Percentiles rank a stretch among this genome's conserved stretches.
phyloP scores from a whole-genome alignment of 768 basidiomycete genomes.

The Podaxis sp. region DNA sequence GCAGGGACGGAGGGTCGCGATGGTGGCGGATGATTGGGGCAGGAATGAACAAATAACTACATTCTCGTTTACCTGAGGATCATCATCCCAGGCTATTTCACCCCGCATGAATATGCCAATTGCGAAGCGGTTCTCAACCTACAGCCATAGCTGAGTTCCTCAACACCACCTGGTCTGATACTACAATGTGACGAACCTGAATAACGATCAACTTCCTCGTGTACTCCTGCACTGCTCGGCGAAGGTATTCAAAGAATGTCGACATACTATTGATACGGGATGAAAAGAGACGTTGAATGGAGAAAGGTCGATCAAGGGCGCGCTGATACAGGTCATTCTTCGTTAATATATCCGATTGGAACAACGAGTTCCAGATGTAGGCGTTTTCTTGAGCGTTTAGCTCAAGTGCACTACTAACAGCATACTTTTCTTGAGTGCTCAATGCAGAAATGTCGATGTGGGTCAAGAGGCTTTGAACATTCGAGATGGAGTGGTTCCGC shows the following conservation, averaged over 20 bases:
- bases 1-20: conserved; percentile 51
- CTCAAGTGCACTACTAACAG: conserved; percentile 41
- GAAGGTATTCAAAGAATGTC: conserved; percentile 64
- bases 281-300: conserved; percentile 61
- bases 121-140: conserved; percentile 65
- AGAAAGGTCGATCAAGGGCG: conserved; percentile 50
- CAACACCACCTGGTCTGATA: background rate
- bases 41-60: conserved; percentile 66
- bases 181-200: conserved; percentile 37
- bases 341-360: conserved; percentile 59
- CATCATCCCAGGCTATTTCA: conserved; percentile 55
- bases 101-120: conserved; percentile 66
- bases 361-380: conserved; percentile 63
- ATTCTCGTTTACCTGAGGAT: conserved; percentile 56
- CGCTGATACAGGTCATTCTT: conserved; percentile 50
- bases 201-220: conserved; percentile 57
- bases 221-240: conserved; percentile 54
- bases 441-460: conserved; percentile 62
- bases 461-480: conserved; percentile 43
- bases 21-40: conserved; percentile 46
- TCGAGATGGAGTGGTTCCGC: conserved; percentile 37
- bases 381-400: conserved; percentile 42
- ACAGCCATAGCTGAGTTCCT: background rate
- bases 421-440: conserved; percentile 51
- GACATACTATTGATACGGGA: conserved; percentile 50